These are phyloP conservation scores for Nicotiana attenuata DNA, from an alignment of 257 asterid species.

Conservation along the genomic window DNA sequence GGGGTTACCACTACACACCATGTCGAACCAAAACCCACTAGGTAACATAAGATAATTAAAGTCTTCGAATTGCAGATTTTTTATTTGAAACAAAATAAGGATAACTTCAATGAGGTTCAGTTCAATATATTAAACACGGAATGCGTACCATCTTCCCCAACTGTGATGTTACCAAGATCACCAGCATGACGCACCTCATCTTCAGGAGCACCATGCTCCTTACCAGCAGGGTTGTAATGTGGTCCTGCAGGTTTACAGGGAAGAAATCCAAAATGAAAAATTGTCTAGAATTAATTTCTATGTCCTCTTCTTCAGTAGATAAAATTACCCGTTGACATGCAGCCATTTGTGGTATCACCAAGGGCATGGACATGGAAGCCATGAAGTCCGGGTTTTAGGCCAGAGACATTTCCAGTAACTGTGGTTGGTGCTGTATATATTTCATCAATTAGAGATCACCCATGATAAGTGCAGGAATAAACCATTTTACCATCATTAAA, in stretches of 20 bases:
- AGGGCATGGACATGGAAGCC: slow-evolving; percentile 98
- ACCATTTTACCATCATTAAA: background rate
- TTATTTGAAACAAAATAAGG: background rate
- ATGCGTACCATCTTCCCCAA: slow-evolving; percentile 67
- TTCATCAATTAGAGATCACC: background rate
- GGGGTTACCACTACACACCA: background rate
- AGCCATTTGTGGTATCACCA: slow-evolving; percentile 99
- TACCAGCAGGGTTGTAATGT: slow-evolving; percentile 80
- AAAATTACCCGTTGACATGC: slow-evolving; percentile 86
- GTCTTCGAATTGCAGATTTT: background rate
- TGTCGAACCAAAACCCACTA: background rate
- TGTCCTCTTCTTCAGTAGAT: background rate
- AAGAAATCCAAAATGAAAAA: background rate
- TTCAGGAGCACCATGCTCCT: slow-evolving; percentile 87
- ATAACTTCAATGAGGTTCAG: background rate
- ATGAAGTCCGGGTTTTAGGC: slow-evolving; percentile 87
- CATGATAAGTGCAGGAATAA: background rate
- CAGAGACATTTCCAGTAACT: slow-evolving; percentile 70
- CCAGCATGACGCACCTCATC: slow-evolving; percentile 98
- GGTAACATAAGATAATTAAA: background rate
- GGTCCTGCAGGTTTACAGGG: slow-evolving; percentile 52
- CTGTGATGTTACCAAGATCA: slow-evolving; percentile 92
- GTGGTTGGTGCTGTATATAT: slow-evolving; percentile 57
- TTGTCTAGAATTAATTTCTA: background rate
- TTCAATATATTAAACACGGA: background rate